These are phyloP conservation scores for Phlebiopsis gigantea DNA, from an alignment of 768 basidiomycete species.

Conservation along the genomic window DNA sequence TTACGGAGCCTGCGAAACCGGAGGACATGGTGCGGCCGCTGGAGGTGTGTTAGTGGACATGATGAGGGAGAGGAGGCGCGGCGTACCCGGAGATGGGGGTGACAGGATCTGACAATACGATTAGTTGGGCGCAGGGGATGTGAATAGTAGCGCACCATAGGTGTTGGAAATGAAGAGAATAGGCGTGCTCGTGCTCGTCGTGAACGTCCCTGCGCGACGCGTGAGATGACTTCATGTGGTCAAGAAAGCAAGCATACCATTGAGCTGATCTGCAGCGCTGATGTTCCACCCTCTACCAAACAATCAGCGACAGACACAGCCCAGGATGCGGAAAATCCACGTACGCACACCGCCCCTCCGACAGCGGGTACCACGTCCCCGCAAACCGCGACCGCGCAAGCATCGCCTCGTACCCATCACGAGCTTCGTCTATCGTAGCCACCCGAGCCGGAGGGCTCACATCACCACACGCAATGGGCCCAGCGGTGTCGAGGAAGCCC, in stretches of 20 bases:
- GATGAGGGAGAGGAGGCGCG: not conserved
- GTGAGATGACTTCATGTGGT: no score
- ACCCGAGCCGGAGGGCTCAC: not conserved
- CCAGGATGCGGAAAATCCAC: no score
- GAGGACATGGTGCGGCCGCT: constrained; percentile 5
- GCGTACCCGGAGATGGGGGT: not conserved
- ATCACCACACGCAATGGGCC: not conserved
- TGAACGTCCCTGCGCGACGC: not conserved
- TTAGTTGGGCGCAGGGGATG: not conserved
- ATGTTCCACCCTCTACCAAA: not conserved
- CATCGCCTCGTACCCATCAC: not conserved
- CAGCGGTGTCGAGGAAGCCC: not conserved
- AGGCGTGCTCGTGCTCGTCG: not conserved
- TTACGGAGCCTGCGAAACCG: constrained; percentile 4
- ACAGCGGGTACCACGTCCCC: not conserved
- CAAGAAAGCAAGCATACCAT: not conserved
- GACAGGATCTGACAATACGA: not conserved
- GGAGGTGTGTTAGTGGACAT: not conserved
- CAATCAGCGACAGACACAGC: not conserved
- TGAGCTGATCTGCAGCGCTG: not conserved
- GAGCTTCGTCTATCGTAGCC: not conserved
- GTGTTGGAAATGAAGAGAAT: not conserved
- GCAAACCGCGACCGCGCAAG: not conserved
- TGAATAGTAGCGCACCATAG: not conserved
- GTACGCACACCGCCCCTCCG: not conserved